A percentile compares a stretch with the other conserved stretches of the same genome.
Evolutionary conservation across 2,329 filamentous ascomycete genomes (phyloP).

Genomic region (Aspergillus tubingensis): DNA sequence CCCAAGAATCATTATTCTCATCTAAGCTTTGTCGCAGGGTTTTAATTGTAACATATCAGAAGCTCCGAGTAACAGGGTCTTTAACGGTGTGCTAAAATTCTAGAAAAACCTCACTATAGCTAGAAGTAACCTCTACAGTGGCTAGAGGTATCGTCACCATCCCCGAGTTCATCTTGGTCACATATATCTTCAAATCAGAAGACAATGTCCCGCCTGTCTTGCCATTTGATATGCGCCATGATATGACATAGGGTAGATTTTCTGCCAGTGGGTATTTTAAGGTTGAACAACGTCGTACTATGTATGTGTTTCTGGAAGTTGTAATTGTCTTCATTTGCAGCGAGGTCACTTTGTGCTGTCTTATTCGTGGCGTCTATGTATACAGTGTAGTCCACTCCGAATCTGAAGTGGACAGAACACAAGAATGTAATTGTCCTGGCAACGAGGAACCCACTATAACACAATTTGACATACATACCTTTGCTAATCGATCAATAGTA

Average conservation of each 20-base stretch:
- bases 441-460: not conserved
- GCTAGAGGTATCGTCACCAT: no score
- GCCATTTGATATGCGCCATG: not conserved
- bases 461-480: no score
- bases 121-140: no score
- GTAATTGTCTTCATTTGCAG: not conserved
- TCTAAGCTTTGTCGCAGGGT: no score
- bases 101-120: no score
- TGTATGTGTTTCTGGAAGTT: not conserved
- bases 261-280: not conserved
- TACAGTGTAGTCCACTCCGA: not conserved
- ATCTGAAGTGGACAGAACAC: not conserved
- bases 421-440: not conserved
- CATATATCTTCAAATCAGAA: no score
- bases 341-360: not conserved
- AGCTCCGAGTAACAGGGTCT: no score
- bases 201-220: not conserved
- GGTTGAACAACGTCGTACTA: not conserved
- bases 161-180: no score
- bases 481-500: not conserved
- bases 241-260: not conserved
- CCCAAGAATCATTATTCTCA: no score
- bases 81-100: no score
- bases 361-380: not conserved
- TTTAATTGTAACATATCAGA: no score